Evolutionary conservation across 805 yeast species (phyloP).

Genomic region (Saccharomycopsis capsularis): DNA sequence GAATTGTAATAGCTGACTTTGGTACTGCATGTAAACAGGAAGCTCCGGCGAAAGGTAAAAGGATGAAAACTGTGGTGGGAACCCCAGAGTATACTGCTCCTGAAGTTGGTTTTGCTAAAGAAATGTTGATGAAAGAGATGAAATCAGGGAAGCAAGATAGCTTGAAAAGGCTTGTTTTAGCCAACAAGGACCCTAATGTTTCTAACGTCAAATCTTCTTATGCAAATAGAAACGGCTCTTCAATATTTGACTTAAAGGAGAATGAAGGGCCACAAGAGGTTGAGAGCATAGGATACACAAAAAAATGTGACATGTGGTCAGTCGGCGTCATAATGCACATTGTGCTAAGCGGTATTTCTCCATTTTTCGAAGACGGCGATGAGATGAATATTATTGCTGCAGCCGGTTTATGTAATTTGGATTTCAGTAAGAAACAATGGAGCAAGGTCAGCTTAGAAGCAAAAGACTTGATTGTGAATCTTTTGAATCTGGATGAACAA

Average conservation of each 20-base stretch:
- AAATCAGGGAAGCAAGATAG: too few relatives aligned
- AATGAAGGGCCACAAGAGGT: neutral
- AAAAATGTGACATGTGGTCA: slow-evolving; percentile 65
- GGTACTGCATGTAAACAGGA: slow-evolving; percentile 42
- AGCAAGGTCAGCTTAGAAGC: slow-evolving; percentile 33
- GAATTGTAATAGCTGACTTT: slow-evolving; percentile 60
- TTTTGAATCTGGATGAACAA: slow-evolving; percentile 34
- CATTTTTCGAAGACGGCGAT: slow-evolving; percentile 38
- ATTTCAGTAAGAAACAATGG: slow-evolving; percentile 39
- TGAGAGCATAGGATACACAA: slow-evolving; percentile 37
- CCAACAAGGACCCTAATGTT: neutral
- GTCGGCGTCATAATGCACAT: slow-evolving; percentile 55
- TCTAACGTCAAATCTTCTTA: too few relatives aligned
- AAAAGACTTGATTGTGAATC: slow-evolving; percentile 37
- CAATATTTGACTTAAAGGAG: slow-evolving; percentile 12
- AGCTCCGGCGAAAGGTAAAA: slow-evolving; percentile 24
- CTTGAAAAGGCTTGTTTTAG: too few relatives aligned
- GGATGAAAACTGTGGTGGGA: slow-evolving; percentile 49
- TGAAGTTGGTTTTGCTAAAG: slow-evolving; percentile 46
- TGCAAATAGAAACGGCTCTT: too few relatives aligned
- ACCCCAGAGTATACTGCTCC: slow-evolving; percentile 73
- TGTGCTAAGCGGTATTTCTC: slow-evolving; percentile 56
- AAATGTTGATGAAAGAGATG: slow-evolving; percentile 26
- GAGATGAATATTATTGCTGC: slow-evolving; percentile 27
- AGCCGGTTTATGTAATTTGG: slow-evolving; percentile 36